Evolutionary conservation across 2,329 filamentous ascomycete genomes (phyloP).

Genomic region (Fusarium sp.): DNA sequence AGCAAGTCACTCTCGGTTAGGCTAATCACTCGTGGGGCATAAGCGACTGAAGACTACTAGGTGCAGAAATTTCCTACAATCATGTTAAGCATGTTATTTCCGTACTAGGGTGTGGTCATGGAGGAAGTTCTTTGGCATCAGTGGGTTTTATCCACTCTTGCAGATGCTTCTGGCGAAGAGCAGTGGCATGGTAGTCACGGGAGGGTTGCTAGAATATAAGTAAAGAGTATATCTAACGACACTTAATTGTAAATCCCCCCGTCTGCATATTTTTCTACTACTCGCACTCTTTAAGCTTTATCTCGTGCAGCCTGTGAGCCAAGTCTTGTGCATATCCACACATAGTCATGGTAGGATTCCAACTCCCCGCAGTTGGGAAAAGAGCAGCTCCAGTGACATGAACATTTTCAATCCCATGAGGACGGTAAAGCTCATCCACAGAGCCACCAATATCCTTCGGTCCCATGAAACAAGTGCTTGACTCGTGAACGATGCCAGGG

Average conservation of each 20-base stretch:
- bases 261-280: not conserved
- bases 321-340: slow-evolving; percentile 4
- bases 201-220: too few relatives aligned
- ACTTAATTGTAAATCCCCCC: not conserved
- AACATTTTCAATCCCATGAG: slow-evolving; percentile 9
- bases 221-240: too few relatives aligned
- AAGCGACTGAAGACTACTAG: too few relatives aligned
- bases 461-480: slow-evolving; percentile 4
- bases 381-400: not conserved
- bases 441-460: not conserved
- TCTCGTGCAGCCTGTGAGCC: not conserved
- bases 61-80: too few relatives aligned
- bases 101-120: too few relatives aligned
- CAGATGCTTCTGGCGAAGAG: too few relatives aligned
- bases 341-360: slow-evolving; percentile 6
- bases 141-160: too few relatives aligned
- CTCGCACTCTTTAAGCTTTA: not conserved
- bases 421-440: slow-evolving; percentile 1
- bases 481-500: slow-evolving; percentile 4
- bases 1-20: too few relatives aligned
- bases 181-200: too few relatives aligned
- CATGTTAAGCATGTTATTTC: too few relatives aligned
- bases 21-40: too few relatives aligned
- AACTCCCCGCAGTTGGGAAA: slow-evolving; percentile 6
- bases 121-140: too few relatives aligned